Evolutionary conservation across 345 rosid species (phyloP), one percentile per base, ranked within the genome.

Genomic region (Odontarrhena argentea): DNA sequence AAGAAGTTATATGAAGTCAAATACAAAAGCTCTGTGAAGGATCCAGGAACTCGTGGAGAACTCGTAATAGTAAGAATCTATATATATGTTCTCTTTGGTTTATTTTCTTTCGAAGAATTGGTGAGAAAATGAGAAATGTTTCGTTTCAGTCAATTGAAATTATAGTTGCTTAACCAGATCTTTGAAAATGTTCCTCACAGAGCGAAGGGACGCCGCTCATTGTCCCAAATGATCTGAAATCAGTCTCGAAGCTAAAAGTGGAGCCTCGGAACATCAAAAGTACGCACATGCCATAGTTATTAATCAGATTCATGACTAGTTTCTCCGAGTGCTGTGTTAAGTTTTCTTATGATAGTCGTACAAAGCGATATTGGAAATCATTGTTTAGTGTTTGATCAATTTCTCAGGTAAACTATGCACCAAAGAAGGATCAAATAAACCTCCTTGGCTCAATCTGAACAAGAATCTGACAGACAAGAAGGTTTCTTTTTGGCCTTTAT

Each of bases 381-480:
- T 9, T 56, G 18, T 28, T 36, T 28, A 44, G 5, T 8, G 3
- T 59, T 22, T 74, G 64, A 46, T 25, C 8, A 18, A 57, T 69
- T 11, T 46, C 28, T 37, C 73, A 93, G 98, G 84, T 76, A 85
- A 86, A 64, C 90, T 75, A 68, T 71, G 81, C 65, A 90, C 96
- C 3, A 90, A 86, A 72, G 87, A 86, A 79, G 94, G 84, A 73
- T 85, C 97, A 35, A 81, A 82, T 28, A 85, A 88, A 82, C 92
- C 95, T 44, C 87, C 97, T 14, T 80, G 83, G 99, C 92, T 94
- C 71, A 91, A 91, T 80, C 85, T 94, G 46, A 81, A 85, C 38
- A 82, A 82, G 48, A 74, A 63, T 69, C 95, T 18, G 22, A 18
- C 22, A 18, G 22, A 18, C 22, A 18, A 18, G 22, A 18, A 88